phyloP scores from a whole-genome alignment of 345 rosid genomes.

The Euphorbia lathyris region DNA sequence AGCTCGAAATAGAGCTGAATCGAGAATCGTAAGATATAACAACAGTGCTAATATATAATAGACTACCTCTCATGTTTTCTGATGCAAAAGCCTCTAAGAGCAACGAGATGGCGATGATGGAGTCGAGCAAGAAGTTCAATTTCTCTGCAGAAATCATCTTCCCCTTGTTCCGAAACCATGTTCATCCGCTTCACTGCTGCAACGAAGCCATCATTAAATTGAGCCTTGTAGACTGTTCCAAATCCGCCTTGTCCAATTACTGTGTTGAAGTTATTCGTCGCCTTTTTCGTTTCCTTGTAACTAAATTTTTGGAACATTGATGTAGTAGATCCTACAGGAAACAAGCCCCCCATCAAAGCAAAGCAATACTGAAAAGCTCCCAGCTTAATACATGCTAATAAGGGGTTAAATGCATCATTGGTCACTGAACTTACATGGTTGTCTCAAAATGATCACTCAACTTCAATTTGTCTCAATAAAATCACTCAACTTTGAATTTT shows the following conservation, averaged over 20 bases:
- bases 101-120: slow-evolving; percentile 93
- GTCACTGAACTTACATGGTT: no score
- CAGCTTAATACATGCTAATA: background rate
- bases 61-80: slow-evolving; percentile 69
- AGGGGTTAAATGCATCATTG: no score
- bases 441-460: no score
- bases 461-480: no score
- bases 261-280: slow-evolving; percentile 65
- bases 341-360: slow-evolving; percentile 2
- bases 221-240: slow-evolving; percentile 82
- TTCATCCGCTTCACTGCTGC: slow-evolving; percentile 79
- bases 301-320: slow-evolving; percentile 69
- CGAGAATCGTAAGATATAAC: no score
- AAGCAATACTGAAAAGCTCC: background rate
- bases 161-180: slow-evolving; percentile 74
- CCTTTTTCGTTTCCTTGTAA: slow-evolving; percentile 76
- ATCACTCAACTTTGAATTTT: no score
- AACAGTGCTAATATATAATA: no score
- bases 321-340: slow-evolving; percentile 50
- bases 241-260: slow-evolving; percentile 87
- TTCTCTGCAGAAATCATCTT: slow-evolving; percentile 83
- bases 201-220: slow-evolving; percentile 62
- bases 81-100: slow-evolving; percentile 85
- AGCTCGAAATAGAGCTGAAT: no score
- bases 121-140: slow-evolving; percentile 92